Evolutionary conservation across 345 rosid genomes (phyloP).

Genomic region (Mallotus nudiflorus): DNA sequence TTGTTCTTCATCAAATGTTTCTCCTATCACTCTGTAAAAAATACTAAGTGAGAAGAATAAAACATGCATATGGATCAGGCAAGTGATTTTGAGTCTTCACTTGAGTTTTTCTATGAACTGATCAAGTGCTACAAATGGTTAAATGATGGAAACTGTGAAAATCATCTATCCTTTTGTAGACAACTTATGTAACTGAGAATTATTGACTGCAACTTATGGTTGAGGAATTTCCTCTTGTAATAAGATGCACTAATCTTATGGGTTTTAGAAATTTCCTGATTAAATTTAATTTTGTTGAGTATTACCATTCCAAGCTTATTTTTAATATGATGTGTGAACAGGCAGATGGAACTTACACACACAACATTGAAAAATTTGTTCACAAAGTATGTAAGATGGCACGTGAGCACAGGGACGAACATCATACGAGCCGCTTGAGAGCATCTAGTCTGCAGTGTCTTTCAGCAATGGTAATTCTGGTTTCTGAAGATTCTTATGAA

Average conservation of each 20-base stretch:
- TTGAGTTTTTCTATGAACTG: neutral
- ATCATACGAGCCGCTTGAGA: constrained; percentile 44
- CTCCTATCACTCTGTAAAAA: neutral
- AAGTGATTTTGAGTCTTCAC: neutral
- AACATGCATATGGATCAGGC: neutral
- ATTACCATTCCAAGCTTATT: neutral
- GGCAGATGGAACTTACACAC: constrained; percentile 78
- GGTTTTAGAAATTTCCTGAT: neutral
- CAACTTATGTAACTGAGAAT: neutral
- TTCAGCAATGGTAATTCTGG: constrained; percentile 73
- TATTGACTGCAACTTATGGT: neutral
- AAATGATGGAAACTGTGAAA: neutral
- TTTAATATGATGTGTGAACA: constrained; percentile 34
- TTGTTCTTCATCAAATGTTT: neutral
- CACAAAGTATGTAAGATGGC: constrained; percentile 71
- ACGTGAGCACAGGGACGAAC: constrained; percentile 51
- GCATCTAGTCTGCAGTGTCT: constrained; percentile 91
- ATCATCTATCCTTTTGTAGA: neutral
- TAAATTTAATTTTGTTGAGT: neutral
- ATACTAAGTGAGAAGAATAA: neutral
- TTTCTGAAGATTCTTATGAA: neutral
- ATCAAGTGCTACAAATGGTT: neutral
- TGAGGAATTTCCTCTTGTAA: neutral
- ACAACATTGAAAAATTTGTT: constrained; percentile 71
- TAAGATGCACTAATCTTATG: neutral